Percentiles rank a stretch among this genome's conserved stretches.
Conservation (phyloP, 768 basidiomycete species). For the Leccinellum albellum region DNA sequence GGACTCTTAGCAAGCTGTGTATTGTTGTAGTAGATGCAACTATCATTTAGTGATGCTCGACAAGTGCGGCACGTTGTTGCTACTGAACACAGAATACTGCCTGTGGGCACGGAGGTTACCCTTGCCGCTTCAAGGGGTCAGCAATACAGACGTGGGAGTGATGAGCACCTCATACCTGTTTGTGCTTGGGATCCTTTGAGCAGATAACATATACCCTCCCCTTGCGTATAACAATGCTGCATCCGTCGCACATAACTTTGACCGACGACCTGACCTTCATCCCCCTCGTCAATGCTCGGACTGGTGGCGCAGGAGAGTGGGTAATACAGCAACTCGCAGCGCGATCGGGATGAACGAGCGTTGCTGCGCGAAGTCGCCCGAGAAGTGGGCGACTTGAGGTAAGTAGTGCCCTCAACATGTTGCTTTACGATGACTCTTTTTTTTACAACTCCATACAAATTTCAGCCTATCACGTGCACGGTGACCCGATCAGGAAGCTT, state of each 20-base stretch:
- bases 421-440: background rate
- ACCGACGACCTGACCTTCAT: slow-evolving; percentile 98
- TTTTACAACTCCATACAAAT: background rate
- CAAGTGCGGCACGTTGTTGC: background rate
- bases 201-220: slow-evolving; percentile 92
- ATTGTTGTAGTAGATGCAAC: slow-evolving; percentile 1
- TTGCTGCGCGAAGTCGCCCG: slow-evolving; percentile 44
- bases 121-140: slow-evolving; percentile 54
- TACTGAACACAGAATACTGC: background rate
- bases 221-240: slow-evolving; percentile 82
- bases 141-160: slow-evolving; percentile 1
- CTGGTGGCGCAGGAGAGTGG: slow-evolving; percentile 7
- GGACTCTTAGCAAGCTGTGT: slow-evolving; percentile 2
- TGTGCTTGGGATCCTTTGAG: slow-evolving; percentile 93
- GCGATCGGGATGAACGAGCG: slow-evolving; percentile 29
- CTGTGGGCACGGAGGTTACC: slow-evolving; percentile 33
- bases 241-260: slow-evolving; percentile 93
- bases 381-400: slow-evolving; percentile 60
- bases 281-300: slow-evolving; percentile 52
- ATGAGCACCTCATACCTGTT: slow-evolving; percentile 62
- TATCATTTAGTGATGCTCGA: background rate
- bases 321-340: slow-evolving; percentile 28
- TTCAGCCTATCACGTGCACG: slow-evolving; percentile 9
- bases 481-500: background rate
- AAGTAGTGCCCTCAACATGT: slow-evolving; percentile 57